Conservation (phyloP, 306 rosid species). For the Lagenaria siceraria region DNA sequence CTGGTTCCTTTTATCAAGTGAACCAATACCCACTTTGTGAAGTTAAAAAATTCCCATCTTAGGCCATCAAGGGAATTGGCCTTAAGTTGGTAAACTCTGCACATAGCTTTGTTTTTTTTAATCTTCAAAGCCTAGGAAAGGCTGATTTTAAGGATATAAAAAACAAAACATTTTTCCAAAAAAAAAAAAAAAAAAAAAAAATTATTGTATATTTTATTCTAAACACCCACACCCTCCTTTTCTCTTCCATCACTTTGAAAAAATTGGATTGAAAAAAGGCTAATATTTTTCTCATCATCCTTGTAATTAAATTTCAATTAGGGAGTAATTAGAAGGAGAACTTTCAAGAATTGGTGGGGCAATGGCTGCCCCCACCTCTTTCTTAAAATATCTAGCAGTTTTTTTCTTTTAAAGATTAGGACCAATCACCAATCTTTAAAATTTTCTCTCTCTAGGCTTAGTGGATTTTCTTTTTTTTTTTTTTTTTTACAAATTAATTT, state of each 20-base stretch:
- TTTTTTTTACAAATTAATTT: background rate
- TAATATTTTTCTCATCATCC: background rate
- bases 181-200: too few species aligned
- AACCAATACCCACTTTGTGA: background rate
- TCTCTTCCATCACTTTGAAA: too few species aligned
- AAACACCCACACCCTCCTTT: too few species aligned
- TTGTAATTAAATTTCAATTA: slow-evolving; percentile 6
- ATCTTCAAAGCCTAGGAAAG: background rate
- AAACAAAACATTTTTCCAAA: background rate
- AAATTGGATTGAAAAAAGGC: background rate
- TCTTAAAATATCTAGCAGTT: background rate
- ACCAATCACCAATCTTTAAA: background rate
- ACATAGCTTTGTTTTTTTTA: background rate
- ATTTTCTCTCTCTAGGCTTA: background rate
- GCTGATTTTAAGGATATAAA: too few species aligned
- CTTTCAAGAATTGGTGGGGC: background rate
- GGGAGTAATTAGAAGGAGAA: background rate
- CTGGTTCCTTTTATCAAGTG: slow-evolving; percentile 6
- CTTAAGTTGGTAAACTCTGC: background rate
- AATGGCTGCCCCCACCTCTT: background rate
- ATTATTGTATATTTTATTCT: too few species aligned
- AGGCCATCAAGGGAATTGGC: background rate
- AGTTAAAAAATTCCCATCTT: too few species aligned
- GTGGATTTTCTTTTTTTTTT: background rate
- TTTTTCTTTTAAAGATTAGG: background rate